phyloP scores from a whole-genome alignment of 1,284 basidiomycete genomes.

The Melampsora larici-populina region DNA sequence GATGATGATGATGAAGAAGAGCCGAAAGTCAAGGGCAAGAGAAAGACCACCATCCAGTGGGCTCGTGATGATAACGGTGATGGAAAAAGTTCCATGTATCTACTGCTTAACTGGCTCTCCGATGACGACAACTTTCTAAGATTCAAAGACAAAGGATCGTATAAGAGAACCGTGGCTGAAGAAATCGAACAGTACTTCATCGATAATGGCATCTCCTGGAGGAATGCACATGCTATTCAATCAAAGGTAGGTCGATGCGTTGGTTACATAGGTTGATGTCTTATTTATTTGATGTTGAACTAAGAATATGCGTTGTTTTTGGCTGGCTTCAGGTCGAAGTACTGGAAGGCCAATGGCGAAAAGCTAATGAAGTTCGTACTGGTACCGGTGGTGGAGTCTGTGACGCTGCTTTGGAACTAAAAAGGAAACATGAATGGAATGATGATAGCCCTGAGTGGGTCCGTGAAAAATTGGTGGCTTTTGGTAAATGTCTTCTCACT shows the following conservation, averaged over 20 bases:
- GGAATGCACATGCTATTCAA: background rate
- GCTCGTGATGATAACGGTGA: background rate
- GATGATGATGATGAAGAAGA: too few species aligned
- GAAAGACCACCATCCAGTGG: background rate
- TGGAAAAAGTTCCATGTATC: background rate
- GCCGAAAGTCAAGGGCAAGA: background rate
- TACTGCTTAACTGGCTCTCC: background rate
- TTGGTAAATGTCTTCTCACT: background rate
- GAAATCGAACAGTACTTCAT: background rate
- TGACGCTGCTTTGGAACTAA: background rate
- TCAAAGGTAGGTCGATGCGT: background rate
- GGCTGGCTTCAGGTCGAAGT: background rate
- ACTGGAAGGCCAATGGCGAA: background rate
- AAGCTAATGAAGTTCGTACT: background rate
- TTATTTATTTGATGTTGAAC: too few species aligned
- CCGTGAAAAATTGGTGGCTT: background rate
- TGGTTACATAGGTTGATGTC: background rate
- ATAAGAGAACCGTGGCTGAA: background rate
- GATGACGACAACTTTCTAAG: background rate
- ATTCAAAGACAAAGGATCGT: background rate
- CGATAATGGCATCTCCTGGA: background rate
- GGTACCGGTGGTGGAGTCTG: background rate
- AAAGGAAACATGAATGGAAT: background rate
- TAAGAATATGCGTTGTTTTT: background rate
- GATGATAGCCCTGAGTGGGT: background rate